Evolutionary conservation across 208 protist species (phyloP).

Genomic region (Leishmania lainsoni): DNA sequence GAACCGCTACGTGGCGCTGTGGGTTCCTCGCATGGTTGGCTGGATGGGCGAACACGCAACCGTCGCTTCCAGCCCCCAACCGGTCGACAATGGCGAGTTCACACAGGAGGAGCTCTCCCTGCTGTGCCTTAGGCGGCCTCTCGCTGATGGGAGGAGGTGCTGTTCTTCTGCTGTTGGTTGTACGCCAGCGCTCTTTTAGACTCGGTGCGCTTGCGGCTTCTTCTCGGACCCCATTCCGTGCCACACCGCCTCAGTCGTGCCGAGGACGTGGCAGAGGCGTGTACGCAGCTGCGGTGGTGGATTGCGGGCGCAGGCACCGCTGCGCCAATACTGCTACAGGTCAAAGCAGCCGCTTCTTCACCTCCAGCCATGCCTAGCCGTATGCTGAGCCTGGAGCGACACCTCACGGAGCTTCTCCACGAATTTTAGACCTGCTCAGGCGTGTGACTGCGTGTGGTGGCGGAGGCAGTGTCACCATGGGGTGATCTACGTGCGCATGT

Average conservation of each 20-base stretch:
- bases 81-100: constrained; percentile 12
- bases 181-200: constrained; percentile 26
- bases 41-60: constrained; percentile 22
- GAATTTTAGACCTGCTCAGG: neutral
- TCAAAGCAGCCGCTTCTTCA: neutral
- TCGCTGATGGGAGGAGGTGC: constrained; percentile 15
- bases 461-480: neutral
- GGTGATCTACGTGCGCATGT: neutral
- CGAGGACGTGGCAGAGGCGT: constrained; percentile 13
- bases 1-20: constrained; percentile 22
- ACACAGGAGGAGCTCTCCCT: constrained; percentile 10
- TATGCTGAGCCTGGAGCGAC: constrained; percentile 19
- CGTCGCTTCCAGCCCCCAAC: neutral
- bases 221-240: constrained; percentile 11
- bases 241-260: constrained; percentile 6
- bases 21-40: constrained; percentile 34
- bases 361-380: constrained; percentile 16
- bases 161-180: constrained; percentile 30
- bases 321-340: constrained; percentile 2
- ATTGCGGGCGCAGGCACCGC: neutral
- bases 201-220: constrained; percentile 23
- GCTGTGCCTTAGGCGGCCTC: neutral
- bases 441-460: neutral
- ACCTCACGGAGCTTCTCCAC: constrained; percentile 13
- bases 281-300: constrained; percentile 9